A percentile compares a stretch with the other conserved stretches of the same genome.
Evolutionary conservation across 2,329 filamentous ascomycete genomes (phyloP).

Genomic region (Ceratocystis albifundus): DNA sequence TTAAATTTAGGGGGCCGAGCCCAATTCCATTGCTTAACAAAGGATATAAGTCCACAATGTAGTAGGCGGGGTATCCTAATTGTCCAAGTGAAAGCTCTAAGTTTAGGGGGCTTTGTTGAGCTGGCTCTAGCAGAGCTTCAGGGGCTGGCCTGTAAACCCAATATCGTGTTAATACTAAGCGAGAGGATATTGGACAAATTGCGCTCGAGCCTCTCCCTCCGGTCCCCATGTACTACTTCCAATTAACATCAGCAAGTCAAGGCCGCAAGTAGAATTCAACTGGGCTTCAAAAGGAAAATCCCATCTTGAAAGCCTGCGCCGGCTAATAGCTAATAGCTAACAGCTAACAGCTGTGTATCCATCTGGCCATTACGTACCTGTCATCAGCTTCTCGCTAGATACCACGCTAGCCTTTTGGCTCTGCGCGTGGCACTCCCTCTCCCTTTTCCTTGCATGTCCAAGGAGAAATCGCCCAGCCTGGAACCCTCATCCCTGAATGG

Average conservation of each 20-base stretch:
- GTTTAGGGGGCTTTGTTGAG: not conserved
- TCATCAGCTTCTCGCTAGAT: too few relatives aligned
- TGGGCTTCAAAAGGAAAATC: too few relatives aligned
- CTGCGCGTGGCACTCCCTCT: not conserved
- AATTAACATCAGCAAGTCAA: not conserved
- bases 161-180: not conserved
- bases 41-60: too few relatives aligned
- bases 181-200: not conserved
- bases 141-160: not conserved
- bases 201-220: not conserved
- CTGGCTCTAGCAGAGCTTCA: not conserved
- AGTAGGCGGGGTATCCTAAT: not conserved
- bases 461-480: slow-evolving; percentile 4
- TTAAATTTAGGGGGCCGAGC: too few relatives aligned
- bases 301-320: too few relatives aligned
- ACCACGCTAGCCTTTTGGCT: too few relatives aligned
- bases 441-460: not conserved
- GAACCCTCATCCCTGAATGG: not conserved
- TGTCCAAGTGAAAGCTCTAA: not conserved
- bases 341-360: too few relatives aligned
- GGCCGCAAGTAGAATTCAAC: too few relatives aligned
- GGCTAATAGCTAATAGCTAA: too few relatives aligned
- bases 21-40: too few relatives aligned
- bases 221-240: not conserved
- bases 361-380: too few relatives aligned